Percentiles rank a stretch among this genome's conserved stretches.
Conservation (phyloP, 805 yeast genomes). For the Cyberlindnera bimundalis region DNA sequence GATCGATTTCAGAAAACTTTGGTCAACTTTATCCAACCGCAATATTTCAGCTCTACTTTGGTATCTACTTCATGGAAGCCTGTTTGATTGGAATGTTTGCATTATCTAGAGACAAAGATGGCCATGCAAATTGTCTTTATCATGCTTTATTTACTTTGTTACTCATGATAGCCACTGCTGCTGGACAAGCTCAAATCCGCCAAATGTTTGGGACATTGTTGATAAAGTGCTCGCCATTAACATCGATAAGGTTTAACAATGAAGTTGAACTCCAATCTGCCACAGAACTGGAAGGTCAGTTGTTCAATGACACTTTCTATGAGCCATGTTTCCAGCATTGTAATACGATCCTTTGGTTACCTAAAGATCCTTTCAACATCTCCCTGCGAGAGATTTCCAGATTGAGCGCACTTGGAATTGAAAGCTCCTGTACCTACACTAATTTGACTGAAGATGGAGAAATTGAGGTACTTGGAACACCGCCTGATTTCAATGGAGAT, state of each 20-base stretch:
- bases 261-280: conserved; percentile 4
- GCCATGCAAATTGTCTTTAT: conserved; percentile 38
- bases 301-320: conserved; percentile 25
- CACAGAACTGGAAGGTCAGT: not conserved
- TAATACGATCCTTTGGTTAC: conserved; percentile 24
- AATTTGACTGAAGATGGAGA: conserved; percentile 24
- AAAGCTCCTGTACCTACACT: conserved; percentile 19
- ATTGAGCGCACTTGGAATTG: conserved; percentile 25
- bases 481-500: no score
- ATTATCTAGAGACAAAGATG: conserved; percentile 49
- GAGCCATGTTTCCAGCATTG: conserved; percentile 25
- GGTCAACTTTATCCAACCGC: conserved; percentile 76
- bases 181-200: conserved; percentile 53
- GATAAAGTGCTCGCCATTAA: conserved; percentile 35
- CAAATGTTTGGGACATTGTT: conserved; percentile 36
- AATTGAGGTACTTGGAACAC: conserved; percentile 18
- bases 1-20: conserved; percentile 56
- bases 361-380: conserved; percentile 20
- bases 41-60: conserved; percentile 71
- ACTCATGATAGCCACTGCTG: conserved; percentile 49
- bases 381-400: conserved; percentile 14
- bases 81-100: conserved; percentile 76
- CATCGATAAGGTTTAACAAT: not conserved
- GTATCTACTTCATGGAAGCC: conserved; percentile 76
- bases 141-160: conserved; percentile 53